Percentiles rank a stretch among this genome's conserved stretches.
Evolutionary conservation across 75 land plant genomes (phyloP).

Genomic region (Cupressus sempervirens): DNA sequence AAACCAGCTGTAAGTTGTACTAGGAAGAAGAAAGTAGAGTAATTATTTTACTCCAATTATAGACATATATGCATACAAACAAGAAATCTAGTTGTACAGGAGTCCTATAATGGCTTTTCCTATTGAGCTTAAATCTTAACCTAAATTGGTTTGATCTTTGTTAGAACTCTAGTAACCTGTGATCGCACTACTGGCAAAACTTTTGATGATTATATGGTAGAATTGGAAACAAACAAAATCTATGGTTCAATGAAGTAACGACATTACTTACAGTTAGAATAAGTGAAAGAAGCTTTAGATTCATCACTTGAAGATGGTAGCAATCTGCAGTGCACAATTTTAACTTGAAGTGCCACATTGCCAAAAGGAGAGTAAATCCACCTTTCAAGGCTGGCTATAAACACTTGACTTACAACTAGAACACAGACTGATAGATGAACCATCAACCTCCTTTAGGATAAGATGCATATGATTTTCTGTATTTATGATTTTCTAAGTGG

Average conservation of each 20-base stretch:
- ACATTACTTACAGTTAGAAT: background rate
- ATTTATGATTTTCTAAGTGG: background rate
- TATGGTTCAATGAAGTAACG: background rate
- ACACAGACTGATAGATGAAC: background rate
- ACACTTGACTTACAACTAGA: background rate
- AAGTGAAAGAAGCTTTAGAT: background rate
- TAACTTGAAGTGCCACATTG: too few relatives aligned
- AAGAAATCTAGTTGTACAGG: background rate
- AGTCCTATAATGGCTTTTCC: background rate
- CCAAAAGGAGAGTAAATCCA: background rate
- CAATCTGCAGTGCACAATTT: background rate
- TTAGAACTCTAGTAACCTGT: background rate
- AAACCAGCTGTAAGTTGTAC: conserved; percentile 51
- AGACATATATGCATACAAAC: background rate
- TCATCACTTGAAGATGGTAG: background rate
- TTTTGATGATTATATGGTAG: background rate
- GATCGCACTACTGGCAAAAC: background rate
- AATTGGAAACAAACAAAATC: background rate
- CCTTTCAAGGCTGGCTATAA: background rate
- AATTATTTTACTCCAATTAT: background rate
- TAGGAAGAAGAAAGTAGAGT: background rate
- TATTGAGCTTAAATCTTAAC: background rate
- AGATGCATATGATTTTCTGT: background rate
- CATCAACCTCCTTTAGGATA: background rate
- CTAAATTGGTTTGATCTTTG: background rate